phyloP scores from a whole-genome alignment of 352 stramenopile species.

The Blastocystis sp. region DNA sequence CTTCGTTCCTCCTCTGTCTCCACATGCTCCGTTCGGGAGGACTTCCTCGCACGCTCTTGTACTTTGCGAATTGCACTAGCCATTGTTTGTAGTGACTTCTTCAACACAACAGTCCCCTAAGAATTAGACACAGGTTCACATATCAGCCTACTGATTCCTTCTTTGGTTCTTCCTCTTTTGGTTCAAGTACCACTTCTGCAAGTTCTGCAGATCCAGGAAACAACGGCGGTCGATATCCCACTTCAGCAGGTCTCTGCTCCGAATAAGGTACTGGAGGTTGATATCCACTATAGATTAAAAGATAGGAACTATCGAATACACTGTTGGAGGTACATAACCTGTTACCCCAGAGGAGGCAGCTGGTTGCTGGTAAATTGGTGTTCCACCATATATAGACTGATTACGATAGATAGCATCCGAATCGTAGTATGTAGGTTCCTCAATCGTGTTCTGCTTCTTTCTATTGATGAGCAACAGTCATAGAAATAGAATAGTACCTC shows the following conservation, averaged over 20 bases:
- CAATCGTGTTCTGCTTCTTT: conserved; percentile 28
- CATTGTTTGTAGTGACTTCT: conserved; percentile 14
- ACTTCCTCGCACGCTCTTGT: conserved; percentile 27
- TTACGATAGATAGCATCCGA: conserved; percentile 35
- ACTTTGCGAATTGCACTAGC: conserved; percentile 26
- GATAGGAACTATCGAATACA: neutral
- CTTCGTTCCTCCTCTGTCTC: conserved; percentile 41
- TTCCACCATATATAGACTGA: conserved; percentile 41
- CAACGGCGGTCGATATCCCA: conserved; percentile 51
- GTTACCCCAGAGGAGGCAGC: neutral
- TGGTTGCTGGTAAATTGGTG: conserved; percentile 12
- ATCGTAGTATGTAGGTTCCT: conserved; percentile 5
- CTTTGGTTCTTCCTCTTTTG: conserved; percentile 13
- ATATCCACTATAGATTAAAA: neutral
- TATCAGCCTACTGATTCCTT: conserved; percentile 7
- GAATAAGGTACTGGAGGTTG: neutral
- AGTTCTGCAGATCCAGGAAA: conserved; percentile 43
- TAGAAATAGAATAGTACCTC: neutral
- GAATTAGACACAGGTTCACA: neutral
- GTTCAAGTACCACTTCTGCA: conserved; percentile 12
- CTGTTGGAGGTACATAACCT: conserved; percentile 2
- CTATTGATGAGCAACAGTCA: neutral
- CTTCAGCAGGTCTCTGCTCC: neutral
- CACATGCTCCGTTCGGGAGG: neutral
- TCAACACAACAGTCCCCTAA: neutral